phyloP scores from a whole-genome alignment of 352 stramenopile species.

The Pythium catenulatum region DNA sequence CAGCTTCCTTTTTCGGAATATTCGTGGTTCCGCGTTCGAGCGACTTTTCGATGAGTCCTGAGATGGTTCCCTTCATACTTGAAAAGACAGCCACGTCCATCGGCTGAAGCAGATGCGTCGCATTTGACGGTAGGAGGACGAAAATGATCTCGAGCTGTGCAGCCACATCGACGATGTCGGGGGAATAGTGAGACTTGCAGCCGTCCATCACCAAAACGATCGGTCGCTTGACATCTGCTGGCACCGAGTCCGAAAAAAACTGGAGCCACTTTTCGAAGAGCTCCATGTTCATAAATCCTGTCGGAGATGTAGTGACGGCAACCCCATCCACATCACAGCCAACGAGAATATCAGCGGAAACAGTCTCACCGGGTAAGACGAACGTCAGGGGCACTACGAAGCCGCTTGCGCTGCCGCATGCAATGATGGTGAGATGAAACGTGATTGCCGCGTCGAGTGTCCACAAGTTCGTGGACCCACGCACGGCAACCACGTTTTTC shows the following conservation, averaged over 20 bases:
- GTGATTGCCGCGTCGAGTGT: not conserved
- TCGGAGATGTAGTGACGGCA: conserved; percentile 28
- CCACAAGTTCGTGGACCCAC: conserved; percentile 59
- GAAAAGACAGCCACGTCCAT: conserved; percentile 51
- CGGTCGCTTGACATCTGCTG: not conserved
- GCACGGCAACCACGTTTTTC: conserved; percentile 46
- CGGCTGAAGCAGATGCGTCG: conserved; percentile 51
- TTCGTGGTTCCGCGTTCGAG: not conserved
- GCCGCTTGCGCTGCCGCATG: conserved; percentile 33
- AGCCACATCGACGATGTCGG: not conserved
- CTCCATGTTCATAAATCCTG: conserved; percentile 32
- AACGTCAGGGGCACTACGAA: conserved; percentile 43
- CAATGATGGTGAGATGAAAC: conserved; percentile 63
- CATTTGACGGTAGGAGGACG: conserved; percentile 26
- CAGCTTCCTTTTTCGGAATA: conserved; percentile 9
- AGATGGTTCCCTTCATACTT: conserved; percentile 35
- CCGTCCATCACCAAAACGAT: conserved; percentile 37
- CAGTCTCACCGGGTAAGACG: conserved; percentile 45
- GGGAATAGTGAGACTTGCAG: conserved; percentile 42
- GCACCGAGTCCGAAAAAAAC: conserved; percentile 18
- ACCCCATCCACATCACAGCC: not conserved
- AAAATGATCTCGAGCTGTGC: conserved; percentile 5
- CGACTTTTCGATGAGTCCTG: conserved; percentile 27
- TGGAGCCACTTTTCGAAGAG: conserved; percentile 19
- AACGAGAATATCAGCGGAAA: not conserved